Evolutionary conservation across 306 rosid species (phyloP).

Genomic region (Vigna unguiculata): DNA sequence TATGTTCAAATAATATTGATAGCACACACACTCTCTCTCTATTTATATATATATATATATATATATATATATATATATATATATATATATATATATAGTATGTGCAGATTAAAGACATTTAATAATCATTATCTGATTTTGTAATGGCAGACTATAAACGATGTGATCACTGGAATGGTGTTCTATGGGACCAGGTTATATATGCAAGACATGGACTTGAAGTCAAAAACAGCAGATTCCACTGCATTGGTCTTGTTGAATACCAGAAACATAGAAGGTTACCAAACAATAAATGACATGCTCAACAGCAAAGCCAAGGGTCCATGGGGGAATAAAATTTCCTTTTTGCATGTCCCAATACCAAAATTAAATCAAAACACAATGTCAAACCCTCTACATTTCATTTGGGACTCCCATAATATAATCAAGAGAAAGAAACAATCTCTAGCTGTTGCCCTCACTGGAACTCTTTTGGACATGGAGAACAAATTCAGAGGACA

Average conservation of each 20-base stretch:
- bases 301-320: constrained; percentile 46
- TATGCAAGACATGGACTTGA: constrained; percentile 52
- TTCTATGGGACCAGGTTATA: constrained; percentile 59
- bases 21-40: too few relatives aligned
- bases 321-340: constrained; percentile 66
- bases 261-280: constrained; percentile 59
- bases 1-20: too few relatives aligned
- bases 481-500: constrained; percentile 58
- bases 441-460: constrained; percentile 54
- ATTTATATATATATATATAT: too few relatives aligned
- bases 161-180: constrained; percentile 58
- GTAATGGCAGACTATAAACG: constrained; percentile 58
- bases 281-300: constrained; percentile 63
- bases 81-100: too few relatives aligned
- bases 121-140: neutral
- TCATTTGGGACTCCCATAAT: constrained; percentile 52
- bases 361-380: constrained; percentile 49
- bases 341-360: constrained; percentile 59
- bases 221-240: constrained; percentile 53
- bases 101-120: neutral
- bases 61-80: too few relatives aligned
- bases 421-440: constrained; percentile 59
- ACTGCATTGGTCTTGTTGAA: constrained; percentile 65
- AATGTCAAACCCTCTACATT: constrained; percentile 55
- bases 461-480: constrained; percentile 46